Base-by-base conservation (phyloP, 2,329 filamentous ascomycete genomes). In the Cyclaneusma minus region DNA sequence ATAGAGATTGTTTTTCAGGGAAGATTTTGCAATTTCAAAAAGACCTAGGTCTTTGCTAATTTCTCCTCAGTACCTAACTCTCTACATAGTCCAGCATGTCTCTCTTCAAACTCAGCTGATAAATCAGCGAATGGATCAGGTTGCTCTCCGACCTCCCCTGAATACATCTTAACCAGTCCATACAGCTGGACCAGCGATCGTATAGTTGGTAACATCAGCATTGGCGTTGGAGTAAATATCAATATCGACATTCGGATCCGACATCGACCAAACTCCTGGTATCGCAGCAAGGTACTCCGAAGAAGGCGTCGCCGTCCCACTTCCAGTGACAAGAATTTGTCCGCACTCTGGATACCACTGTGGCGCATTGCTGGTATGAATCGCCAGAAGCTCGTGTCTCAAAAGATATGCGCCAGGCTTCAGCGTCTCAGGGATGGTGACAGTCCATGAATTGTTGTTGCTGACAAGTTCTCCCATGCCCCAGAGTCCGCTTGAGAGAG, bases 331-430 rank as follows among this genome's bases (percentile, higher is more conserved):
- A 11, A 45, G 52, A 22, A 68, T 41, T 42, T 68, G 63, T 0
- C 62, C 63, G 35, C 65, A 68, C 44, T 68, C 64, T 8, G 62
- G 56, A 39, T 68, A 68, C 44, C 65, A 64, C 41, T 64, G 62
- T 30, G 50, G 56, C 13, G 49, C 50, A 34, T 64, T 60, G 12
- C 54, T 49, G 43, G 67, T 61, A 44, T 68, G 62, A 3, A 68
- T 52, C 23, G 64, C 64, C 20, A 68, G 51, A 30, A 68, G 48
- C 50, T 69, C 64, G 43, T 68, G 63, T 29, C 63, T 55, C 44
- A 68, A 58, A 31, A 68, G 52, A 40, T 69, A 68, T 42, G 63
- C 59, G 25, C 65, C 63, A 2, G 64, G 49, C 12, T 56, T 56
- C 7, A 68, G 51, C 21, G 42, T 49, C 11, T 48, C 40, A 2